A percentile compares a stretch with the other conserved stretches of the same genome.
Conservation (phyloP, 148 eudicot genomes). For the Vaccinium corymbosum region DNA sequence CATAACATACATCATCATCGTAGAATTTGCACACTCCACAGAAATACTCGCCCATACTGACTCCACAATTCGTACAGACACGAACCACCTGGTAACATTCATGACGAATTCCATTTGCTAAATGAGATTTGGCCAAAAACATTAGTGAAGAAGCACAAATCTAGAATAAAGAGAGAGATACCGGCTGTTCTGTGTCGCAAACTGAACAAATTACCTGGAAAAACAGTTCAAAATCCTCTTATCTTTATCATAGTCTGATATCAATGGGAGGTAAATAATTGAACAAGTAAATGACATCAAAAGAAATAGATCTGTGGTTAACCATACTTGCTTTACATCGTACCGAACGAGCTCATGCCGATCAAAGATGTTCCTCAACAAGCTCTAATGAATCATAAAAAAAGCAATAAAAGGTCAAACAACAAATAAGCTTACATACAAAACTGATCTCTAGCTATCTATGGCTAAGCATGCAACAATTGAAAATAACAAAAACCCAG, state of each 20-base stretch:
- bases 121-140: slow-evolving; percentile 6
- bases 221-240: slow-evolving; percentile 4
- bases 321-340: slow-evolving; percentile 46
- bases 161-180: slow-evolving; percentile 32
- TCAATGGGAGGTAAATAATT: not conserved
- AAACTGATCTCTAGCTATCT: not conserved
- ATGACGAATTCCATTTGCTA: not conserved
- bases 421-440: slow-evolving; percentile 14
- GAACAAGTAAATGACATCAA: not conserved
- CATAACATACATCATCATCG: slow-evolving; percentile 70
- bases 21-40: slow-evolving; percentile 79
- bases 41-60: slow-evolving; percentile 88
- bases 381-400: slow-evolving; percentile 38
- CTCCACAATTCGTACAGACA: slow-evolving; percentile 81
- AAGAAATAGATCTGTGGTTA: not conserved
- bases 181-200: slow-evolving; percentile 97
- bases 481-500: not conserved
- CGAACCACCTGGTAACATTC: slow-evolving; percentile 48
- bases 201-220: slow-evolving; percentile 84
- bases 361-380: slow-evolving; percentile 54
- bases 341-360: slow-evolving; percentile 72
- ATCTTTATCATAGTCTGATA: not conserved
- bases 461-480: not conserved
- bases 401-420: slow-evolving; percentile 13
- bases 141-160: slow-evolving; percentile 14